Conservation (phyloP, 495 filamentous ascomycete species). For the Parachaetomium inaequale region DNA sequence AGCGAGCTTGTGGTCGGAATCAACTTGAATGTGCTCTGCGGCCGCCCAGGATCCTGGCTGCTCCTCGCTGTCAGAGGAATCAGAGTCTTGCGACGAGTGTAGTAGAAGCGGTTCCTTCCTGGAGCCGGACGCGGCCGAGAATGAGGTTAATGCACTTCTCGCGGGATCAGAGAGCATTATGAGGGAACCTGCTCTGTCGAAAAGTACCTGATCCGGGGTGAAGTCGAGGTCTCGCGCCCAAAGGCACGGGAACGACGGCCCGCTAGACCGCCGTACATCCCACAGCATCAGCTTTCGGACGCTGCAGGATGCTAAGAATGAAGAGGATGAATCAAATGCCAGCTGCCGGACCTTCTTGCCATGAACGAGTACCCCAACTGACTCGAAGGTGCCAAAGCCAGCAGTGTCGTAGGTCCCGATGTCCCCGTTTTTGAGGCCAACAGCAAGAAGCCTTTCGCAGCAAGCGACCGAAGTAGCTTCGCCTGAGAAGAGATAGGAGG, state of each 20-base stretch:
- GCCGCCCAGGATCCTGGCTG: not conserved
- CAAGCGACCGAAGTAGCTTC: constrained; percentile 12
- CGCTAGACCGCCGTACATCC: constrained; percentile 4
- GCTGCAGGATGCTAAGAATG: constrained; percentile 11
- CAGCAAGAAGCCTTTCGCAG: constrained; percentile 7
- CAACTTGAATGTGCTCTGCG: not conserved
- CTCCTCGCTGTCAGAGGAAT: too few relatives aligned
- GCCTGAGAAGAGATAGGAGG: constrained; percentile 7
- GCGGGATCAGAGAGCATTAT: too few relatives aligned
- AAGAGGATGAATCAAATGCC: constrained; percentile 7
- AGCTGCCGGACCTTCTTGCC: constrained; percentile 10
- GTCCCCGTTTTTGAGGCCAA: constrained; percentile 14
- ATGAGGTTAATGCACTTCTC: too few relatives aligned
- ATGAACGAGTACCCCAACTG: constrained; percentile 1
- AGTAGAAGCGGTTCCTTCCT: too few relatives aligned
- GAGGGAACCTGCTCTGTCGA: not conserved
- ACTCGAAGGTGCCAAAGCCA: constrained; percentile 7
- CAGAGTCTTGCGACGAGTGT: too few relatives aligned
- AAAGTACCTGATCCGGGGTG: constrained; percentile 2
- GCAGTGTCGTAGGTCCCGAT: constrained; percentile 11
- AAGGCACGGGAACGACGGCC: not conserved
- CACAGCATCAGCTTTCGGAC: constrained; percentile 11
- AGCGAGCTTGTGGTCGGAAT: not conserved
- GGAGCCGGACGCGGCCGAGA: too few relatives aligned
- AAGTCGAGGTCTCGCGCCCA: constrained; percentile 5